Base-by-base conservation (phyloP, 139 green algal genomes). In the Marvania coccoides region DNA sequence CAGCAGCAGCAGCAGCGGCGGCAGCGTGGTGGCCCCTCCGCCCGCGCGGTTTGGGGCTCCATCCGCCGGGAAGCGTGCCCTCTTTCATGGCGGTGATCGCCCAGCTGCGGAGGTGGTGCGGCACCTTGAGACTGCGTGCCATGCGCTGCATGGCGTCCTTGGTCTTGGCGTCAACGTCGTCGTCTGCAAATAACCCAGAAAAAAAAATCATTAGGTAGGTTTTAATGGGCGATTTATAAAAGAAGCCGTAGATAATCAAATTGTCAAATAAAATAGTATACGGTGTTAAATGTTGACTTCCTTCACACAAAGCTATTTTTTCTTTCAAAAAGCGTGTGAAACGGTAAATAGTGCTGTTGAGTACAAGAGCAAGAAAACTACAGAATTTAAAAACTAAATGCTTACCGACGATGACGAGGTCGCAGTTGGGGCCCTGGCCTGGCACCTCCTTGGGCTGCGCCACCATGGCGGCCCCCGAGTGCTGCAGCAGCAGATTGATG, bases 401-500 rank as follows among this genome's bases (percentile, higher is more conserved):
- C 51, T 8, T n/a, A 67, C 59, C 59, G 30, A 61, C 4, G 13
- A 67, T 67, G 34, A 67, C 29, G 34, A 51, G 34, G 12, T 67
- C 35, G 31, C 59, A 67, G 30, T 28, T 7, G 7, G 26, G 10
- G 30, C 5, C 59, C 9, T 12, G 6, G 2, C 47, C 34, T 6
- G 2, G 2, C 30, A 23, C 37, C 15, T 51, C 15, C 3, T 29
- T 6, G 5, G 36, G 12, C 36, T 45, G 30, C 31, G 13, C 5
- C 8, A n/a, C 13, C 5, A 61, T 23, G 10, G 30, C 9, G 33
- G 4, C 35, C 14, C 70, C 70, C 35, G 70, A 61, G 33, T 77
- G 56, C 34, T 61, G 40, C n/a, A 77, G 45, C 2, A 68, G 39
- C 55, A 29, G 46, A 4, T 42, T 19, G 24, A 72, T 63, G 13